Evolutionary conservation across 805 yeast species (phyloP).

Genomic region (Candida silvicultrix): DNA sequence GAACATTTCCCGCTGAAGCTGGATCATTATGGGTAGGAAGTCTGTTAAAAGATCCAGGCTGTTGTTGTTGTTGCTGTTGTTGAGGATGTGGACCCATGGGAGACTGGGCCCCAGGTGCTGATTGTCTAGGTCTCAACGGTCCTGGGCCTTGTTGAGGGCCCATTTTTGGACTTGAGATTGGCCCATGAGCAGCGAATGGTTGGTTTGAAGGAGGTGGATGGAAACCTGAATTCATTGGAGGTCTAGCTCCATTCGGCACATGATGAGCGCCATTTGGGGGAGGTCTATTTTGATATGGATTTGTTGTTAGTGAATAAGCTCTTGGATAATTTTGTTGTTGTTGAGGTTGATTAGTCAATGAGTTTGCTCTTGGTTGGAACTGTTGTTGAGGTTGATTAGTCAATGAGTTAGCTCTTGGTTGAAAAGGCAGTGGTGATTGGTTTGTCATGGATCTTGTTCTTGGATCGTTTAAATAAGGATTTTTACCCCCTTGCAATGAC

Average conservation of each 20-base stretch:
- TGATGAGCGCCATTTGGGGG: slow-evolving; percentile 1
- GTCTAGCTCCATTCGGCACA: neutral
- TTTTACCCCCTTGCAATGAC: slow-evolving; percentile 17
- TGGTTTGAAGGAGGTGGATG: slow-evolving; percentile 3
- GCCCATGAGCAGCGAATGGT: neutral
- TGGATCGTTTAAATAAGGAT: slow-evolving; percentile 4
- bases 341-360: slow-evolving; percentile 33
- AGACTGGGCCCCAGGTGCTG: neutral
- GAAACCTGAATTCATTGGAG: neutral
- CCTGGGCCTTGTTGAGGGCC: slow-evolving; percentile 5
- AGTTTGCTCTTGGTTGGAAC: slow-evolving; percentile 24
- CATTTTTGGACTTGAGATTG: neutral
- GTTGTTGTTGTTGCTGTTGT: slow-evolving; percentile 1
- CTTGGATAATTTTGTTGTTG: slow-evolving; percentile 7
- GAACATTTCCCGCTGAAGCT: neutral
- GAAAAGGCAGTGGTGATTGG: neutral
- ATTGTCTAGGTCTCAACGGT: neutral
- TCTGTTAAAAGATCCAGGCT: slow-evolving; percentile 5
- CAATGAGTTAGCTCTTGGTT: slow-evolving; percentile 27
- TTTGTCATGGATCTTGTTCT: slow-evolving; percentile 28
- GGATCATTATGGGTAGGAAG: slow-evolving; percentile 4
- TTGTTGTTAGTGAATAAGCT: slow-evolving; percentile 16
- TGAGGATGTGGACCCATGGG: slow-evolving; percentile 3
- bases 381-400: slow-evolving; percentile 5
- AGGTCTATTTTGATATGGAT: slow-evolving; percentile 12